Base-by-base conservation (phyloP, 2,329 filamentous ascomycete genomes). In the Trichoderma sp. region DNA sequence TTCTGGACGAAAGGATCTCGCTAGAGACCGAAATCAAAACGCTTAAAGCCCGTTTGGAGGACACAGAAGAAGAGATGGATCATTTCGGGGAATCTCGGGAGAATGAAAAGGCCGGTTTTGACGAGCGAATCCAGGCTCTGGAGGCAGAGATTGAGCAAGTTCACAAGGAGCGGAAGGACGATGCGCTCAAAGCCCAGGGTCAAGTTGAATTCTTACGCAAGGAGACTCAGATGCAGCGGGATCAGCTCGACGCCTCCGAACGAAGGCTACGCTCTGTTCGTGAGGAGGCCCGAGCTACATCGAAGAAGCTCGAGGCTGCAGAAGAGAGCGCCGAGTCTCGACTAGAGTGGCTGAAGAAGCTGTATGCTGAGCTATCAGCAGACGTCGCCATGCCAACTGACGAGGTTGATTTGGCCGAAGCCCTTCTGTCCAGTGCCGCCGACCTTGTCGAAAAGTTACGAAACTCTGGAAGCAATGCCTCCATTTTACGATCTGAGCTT, bases 31-130 rank as follows among this genome's bases (percentile, higher is more conserved):
- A 98, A 77, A 89, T 96, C 68, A 90, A 89, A 73, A 86, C 87
- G 16, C 86, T 94, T 68, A 94, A 91, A 75, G 84, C 90, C 66
- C 91, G 90, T 64, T 83, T 96, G 0, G 96, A 98, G 76, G 93
- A 98, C 73, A 86, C 91, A 6, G 96, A 99, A 79, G 94, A 97
- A 75, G 94, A 97, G 76, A 87, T 98, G 63, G 94, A 97, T 74
- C 87, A 93, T 70, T 87, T 95, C 66, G 86, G 93, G 52, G 93
- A 93, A 74, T 94, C 91, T 51, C 87, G 92, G 54, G 93, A 97
- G 73, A 90, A 96, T 73, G 92, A 96, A 75, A 92, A 90, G 75
- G 88, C 87, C 4, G 86, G 86, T 2, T 85, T 90, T 55, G 90
- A 95, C 71, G 87, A 91, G 58, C 89, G 85, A 69, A 83, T 94